A percentile compares a stretch with the other conserved stretches of the same genome.
Evolutionary conservation across 345 rosid species (phyloP).

Genomic region (Eucalyptus viminalis): DNA sequence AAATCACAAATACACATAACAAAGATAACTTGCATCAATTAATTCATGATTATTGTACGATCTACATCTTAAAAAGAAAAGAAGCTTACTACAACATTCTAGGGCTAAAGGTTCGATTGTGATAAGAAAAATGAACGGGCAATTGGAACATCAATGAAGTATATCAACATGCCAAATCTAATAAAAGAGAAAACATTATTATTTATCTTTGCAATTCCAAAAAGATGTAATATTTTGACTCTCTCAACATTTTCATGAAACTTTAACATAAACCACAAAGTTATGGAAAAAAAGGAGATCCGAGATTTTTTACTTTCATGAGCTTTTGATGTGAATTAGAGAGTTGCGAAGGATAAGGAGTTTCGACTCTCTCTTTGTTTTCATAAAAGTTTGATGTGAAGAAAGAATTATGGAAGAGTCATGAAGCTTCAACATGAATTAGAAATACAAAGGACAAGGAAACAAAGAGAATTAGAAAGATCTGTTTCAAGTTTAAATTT

Average conservation of each 20-base stretch:
- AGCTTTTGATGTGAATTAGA: not conserved
- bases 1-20: not conserved
- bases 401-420: too few relatives aligned
- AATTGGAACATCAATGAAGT: not conserved
- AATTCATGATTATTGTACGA: not conserved
- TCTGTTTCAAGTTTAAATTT: too few relatives aligned
- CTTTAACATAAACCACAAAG: not conserved
- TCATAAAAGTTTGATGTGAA: too few relatives aligned
- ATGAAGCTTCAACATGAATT: too few relatives aligned
- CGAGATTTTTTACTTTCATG: too few relatives aligned
- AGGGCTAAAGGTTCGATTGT: not conserved
- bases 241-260: not conserved
- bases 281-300: not conserved
- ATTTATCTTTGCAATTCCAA: too few relatives aligned
- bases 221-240: not conserved
- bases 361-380: too few relatives aligned
- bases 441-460: too few relatives aligned
- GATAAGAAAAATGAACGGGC: not conserved
- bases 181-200: too few relatives aligned
- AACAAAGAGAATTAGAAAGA: too few relatives aligned
- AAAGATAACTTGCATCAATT: not conserved
- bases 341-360: accelerated
- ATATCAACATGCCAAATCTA: not conserved
- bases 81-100: too few relatives aligned
- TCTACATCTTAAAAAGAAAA: not conserved